A percentile compares a stretch with the other conserved stretches of the same genome.
Evolutionary conservation across 768 basidiomycete genomes (phyloP).

Genomic region (Mycena galopus): DNA sequence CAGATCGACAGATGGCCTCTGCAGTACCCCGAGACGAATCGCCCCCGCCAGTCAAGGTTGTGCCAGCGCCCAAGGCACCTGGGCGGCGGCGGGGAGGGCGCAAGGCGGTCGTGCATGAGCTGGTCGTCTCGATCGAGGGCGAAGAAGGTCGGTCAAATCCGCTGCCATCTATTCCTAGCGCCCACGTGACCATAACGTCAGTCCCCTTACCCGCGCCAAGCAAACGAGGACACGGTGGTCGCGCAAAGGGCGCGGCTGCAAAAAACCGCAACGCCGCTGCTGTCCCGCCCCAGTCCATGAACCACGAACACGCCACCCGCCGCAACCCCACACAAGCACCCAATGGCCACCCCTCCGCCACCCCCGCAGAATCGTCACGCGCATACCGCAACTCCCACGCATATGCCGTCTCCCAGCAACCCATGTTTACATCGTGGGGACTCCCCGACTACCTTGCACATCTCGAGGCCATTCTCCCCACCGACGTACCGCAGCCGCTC

Average conservation of each 20-base stretch:
- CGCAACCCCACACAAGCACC: conserved; percentile 60
- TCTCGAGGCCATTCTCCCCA: conserved; percentile 86
- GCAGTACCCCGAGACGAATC: conserved; percentile 59
- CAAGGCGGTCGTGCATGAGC: conserved; percentile 53
- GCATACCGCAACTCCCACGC: conserved; percentile 86
- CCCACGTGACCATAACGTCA: conserved; percentile 39
- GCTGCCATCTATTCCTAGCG: not conserved
- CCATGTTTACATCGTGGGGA: conserved; percentile 87
- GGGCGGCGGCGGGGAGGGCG: conserved; percentile 58
- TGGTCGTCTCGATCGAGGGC: conserved; percentile 57
- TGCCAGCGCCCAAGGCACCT: conserved; percentile 48
- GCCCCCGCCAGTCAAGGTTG: conserved; percentile 43
- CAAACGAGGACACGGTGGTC: conserved; percentile 53
- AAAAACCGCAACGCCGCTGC: conserved; percentile 57
- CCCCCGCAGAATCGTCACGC: conserved; percentile 65
- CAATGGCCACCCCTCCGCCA: conserved; percentile 52
- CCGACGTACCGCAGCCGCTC: conserved; percentile 78
- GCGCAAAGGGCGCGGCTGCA: conserved; percentile 56
- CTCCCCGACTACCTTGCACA: conserved; percentile 94
- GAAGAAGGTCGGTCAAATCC: conserved; percentile 68
- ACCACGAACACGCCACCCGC: conserved; percentile 62
- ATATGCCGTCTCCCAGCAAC: conserved; percentile 83
- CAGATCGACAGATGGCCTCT: conserved; percentile 65
- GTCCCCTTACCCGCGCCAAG: conserved; percentile 36
- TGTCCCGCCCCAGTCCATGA: conserved; percentile 43